Evolutionary conservation across 2,329 filamentous ascomycete species (phyloP), one percentile per base, ranked within the genome.

Genomic region (Fusarium sp.): DNA sequence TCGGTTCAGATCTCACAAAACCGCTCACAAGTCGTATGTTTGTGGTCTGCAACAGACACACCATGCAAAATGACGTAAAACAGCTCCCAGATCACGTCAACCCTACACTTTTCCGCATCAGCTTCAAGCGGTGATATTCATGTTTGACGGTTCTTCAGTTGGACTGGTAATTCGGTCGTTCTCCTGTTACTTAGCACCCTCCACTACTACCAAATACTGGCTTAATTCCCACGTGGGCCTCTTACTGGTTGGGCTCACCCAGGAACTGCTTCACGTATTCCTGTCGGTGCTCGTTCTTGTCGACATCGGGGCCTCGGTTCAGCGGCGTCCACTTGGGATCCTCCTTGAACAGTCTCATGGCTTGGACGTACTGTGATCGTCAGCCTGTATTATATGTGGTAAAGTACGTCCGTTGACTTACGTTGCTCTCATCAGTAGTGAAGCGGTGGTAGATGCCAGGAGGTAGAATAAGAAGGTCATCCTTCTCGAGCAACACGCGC

Each of bases 311-410:
- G 12, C 89, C 90, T 64, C 96, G 90, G 85, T 98, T 97, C 75
- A 99, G 84, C 20, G 96, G 93, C 41, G 95, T 98, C 96, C 96
- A 99, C 85, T 98, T 98, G 39, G 96, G 96, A 84, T 98, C 95
- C 75, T 98, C 96, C 85, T 98, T 95, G 89, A 98, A 99, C 58
- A 99, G 87, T 65, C 96, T 90, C 94, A 98, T 96, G 20, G 96
- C 96, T 81, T 97, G 94, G 75, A 98, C 94, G 80, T 96, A 98
- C 95, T 98, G 76, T 54, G 60, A 18, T 22, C 20, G 57, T 63
- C 20, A 61, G 62, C 50, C 39, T 47, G 32, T 22, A 6, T 15
- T 1, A 22, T n/a, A 17, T 20, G 12, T 8, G 41, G 5, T 18
- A 26, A n/a, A 28, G 8, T 15, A 11, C 22, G 0, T n/a, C 5